Conservation (phyloP, 2,329 filamentous ascomycete genomes). For the Phaeosphaeriaceae sp. region DNA sequence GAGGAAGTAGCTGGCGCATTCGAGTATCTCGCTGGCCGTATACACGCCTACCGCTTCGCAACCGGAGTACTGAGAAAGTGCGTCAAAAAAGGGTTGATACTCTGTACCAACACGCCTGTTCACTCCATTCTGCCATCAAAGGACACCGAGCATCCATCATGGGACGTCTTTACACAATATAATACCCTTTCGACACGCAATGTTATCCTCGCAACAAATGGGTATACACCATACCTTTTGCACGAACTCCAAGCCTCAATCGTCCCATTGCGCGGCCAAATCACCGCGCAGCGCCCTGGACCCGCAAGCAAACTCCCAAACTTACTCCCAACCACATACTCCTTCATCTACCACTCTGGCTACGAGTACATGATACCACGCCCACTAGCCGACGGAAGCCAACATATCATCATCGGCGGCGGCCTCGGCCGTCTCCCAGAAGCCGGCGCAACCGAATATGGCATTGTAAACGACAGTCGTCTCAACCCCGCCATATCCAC, state of each 20-base stretch:
- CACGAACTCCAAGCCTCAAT: slow-evolving; percentile 47
- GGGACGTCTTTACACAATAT: slow-evolving; percentile 28
- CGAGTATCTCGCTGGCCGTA: slow-evolving; percentile 39
- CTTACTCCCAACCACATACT: slow-evolving; percentile 61
- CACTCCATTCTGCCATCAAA: slow-evolving; percentile 18
- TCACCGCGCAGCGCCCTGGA: slow-evolving; percentile 47
- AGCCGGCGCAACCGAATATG: slow-evolving; percentile 58
- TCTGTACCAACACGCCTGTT: slow-evolving; percentile 40
- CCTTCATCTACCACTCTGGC: slow-evolving; percentile 65
- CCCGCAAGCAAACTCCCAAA: slow-evolving; percentile 45
- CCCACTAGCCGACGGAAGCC: slow-evolving; percentile 45
- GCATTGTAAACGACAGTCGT: slow-evolving; percentile 63
- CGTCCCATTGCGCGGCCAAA: slow-evolving; percentile 51
- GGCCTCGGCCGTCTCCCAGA: slow-evolving; percentile 54
- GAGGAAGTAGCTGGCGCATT: slow-evolving; percentile 38
- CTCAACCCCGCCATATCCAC: slow-evolving; percentile 59
- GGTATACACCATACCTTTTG: slow-evolving; percentile 41
- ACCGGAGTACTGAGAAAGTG: slow-evolving; percentile 34
- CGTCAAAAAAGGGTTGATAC: slow-evolving; percentile 31
- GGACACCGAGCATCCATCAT: slow-evolving; percentile 3
- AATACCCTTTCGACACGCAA: slow-evolving; percentile 19
- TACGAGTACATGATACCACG: slow-evolving; percentile 73
- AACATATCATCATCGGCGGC: slow-evolving; percentile 68
- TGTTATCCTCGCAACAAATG: slow-evolving; percentile 45
- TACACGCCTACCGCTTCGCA: slow-evolving; percentile 42